phyloP scores from a whole-genome alignment of 2,329 filamentous ascomycete species.

The Stachybotrys chlorohalonatus region DNA sequence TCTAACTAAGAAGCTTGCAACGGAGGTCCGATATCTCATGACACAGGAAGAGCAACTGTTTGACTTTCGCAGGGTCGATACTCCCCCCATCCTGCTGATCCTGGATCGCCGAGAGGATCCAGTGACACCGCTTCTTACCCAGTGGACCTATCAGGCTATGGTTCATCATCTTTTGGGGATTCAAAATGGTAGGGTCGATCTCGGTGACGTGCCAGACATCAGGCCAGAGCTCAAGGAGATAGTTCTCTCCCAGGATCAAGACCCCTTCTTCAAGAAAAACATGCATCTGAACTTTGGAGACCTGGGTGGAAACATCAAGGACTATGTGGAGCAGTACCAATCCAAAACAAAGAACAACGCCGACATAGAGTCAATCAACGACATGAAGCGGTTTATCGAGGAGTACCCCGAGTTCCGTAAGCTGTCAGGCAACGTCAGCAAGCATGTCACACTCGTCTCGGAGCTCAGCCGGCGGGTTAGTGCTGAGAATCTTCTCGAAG shows the following conservation, averaged over 20 bases:
- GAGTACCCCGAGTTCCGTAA: constrained; percentile 98
- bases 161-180: constrained; percentile 94
- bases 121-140: constrained; percentile 84
- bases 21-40: constrained; percentile 84
- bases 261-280: constrained; percentile 98
- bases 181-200: constrained; percentile 84
- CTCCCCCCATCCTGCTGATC: constrained; percentile 82
- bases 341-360: constrained; percentile 94
- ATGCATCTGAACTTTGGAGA: constrained; percentile 99
- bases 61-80: constrained; percentile 91
- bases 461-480: constrained; percentile 85
- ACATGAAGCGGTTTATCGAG: constrained; percentile 99
- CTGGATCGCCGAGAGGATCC: constrained; percentile 90
- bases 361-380: constrained; percentile 91
- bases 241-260: constrained; percentile 90
- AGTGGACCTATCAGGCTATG: constrained; percentile 99
- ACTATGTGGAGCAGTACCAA: constrained; percentile 97
- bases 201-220: constrained; percentile 75
- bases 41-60: constrained; percentile 95
- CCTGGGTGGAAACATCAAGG: constrained; percentile 90
- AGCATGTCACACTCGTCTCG: constrained; percentile 92
- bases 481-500: constrained; percentile 81
- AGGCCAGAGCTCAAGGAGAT: constrained; percentile 86
- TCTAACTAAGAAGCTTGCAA: constrained; percentile 84
- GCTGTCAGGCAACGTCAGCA: constrained; percentile 94